A percentile compares a stretch with the other conserved stretches of the same genome.
These are phyloP conservation scores for Pseudocercospora eumusae DNA, from an alignment of 2,329 filamentous ascomycete genomes.

Conservation along the genomic window DNA sequence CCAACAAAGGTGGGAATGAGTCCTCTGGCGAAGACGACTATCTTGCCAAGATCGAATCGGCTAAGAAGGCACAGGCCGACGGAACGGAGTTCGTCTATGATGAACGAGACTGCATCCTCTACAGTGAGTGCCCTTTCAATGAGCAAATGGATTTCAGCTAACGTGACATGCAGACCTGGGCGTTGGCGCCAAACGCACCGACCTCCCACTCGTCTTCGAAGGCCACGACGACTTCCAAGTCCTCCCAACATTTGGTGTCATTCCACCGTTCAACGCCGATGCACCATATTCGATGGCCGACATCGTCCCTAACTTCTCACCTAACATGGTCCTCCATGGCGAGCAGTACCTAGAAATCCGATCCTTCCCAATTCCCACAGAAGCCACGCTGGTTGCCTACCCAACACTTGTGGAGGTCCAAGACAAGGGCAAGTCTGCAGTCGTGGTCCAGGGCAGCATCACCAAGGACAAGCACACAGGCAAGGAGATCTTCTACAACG, in stretches of 20 bases:
- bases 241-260: slow-evolving; percentile 91
- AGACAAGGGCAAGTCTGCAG: slow-evolving; percentile 88
- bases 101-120: slow-evolving; percentile 87
- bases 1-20: slow-evolving; percentile 57
- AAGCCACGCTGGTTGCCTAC: slow-evolving; percentile 72
- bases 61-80: slow-evolving; percentile 69
- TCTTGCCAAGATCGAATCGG: slow-evolving; percentile 72
- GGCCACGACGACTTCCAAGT: slow-evolving; percentile 89
- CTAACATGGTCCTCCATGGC: slow-evolving; percentile 98
- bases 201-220: slow-evolving; percentile 87
- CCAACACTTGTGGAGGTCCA: slow-evolving; percentile 88
- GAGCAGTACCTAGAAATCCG: slow-evolving; percentile 97
- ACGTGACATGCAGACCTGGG: slow-evolving; percentile 64
- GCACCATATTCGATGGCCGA: slow-evolving; percentile 77
- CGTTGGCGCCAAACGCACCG: slow-evolving; percentile 84
- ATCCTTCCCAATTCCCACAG: slow-evolving; percentile 87
- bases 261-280: slow-evolving; percentile 86
- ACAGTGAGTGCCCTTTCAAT: slow-evolving; percentile 55
- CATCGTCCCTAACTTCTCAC: slow-evolving; percentile 91
- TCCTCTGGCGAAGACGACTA: slow-evolving; percentile 42
- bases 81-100: slow-evolving; percentile 79
- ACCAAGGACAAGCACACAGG: slow-evolving; percentile 83
- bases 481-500: slow-evolving; percentile 95
- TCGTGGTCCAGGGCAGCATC: slow-evolving; percentile 76
- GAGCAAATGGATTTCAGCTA: slow-evolving; percentile 21